Base-by-base conservation (phyloP, 2,329 filamentous ascomycete genomes). In the Calonectria hongkongensis region DNA sequence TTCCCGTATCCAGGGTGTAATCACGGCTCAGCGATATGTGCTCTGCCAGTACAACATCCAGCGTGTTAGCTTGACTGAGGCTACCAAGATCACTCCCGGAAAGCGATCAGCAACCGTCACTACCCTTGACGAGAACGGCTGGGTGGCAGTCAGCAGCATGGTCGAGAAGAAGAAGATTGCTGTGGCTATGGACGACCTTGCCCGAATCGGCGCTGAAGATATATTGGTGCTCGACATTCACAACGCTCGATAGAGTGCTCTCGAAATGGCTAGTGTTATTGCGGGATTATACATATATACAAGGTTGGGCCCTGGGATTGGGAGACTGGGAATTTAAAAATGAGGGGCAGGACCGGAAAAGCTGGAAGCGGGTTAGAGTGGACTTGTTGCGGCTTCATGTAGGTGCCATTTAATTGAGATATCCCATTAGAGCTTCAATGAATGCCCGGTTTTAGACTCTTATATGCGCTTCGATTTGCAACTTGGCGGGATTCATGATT, bases 31-130 rank as follows among this genome's bases (percentile, higher is more conserved):
- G 86, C 93, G 92, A 84, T 98, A 94, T 82, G 95, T 98, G 33
- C 91, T 98, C 36, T 98, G 97, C 88, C 95, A 97, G 82, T 99
- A 98, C 89, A 99, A 99, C 86, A 91, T 98, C 72, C 90, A 94
- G 78, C 92, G 96, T 73, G 83, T 85, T 60, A 90, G 91, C 67
- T 90, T 99, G 70, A 81, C 88, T 9, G 86, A 88, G 39, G 96
- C 94, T 10, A 91, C 89, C 58, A 90, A 90, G 78, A 94, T 98
- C 82, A 98, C 97, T 0, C 97, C 97, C 0, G 97, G 97, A 74
- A 98, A 97, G 87, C 94, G 97, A 64, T 96, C 97, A 2, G 95
- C 97, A 2, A 98, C 96, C 2, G 90, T 98, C 78, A 98, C 94
- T n/a, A 88, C 94, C 18, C 88, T 99, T 3, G 96, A 98, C 78